Conservation (phyloP, 2,329 filamentous ascomycete species). For the Aspergillus piperis region DNA sequence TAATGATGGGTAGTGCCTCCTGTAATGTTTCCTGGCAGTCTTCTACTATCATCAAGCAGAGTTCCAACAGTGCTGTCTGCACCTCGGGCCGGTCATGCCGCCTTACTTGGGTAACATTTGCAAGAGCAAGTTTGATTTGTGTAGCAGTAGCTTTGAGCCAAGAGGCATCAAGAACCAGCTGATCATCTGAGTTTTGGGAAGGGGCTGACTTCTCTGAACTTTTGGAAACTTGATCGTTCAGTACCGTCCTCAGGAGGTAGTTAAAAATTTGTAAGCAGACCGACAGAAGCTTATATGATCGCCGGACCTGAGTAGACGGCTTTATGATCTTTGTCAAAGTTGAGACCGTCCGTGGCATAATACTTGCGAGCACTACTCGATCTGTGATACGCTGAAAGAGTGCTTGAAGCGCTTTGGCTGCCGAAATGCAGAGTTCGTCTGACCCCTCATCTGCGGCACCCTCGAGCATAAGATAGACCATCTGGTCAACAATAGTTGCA, state of each 20-base stretch:
- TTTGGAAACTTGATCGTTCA: constrained; percentile 47
- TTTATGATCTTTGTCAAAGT: constrained; percentile 74
- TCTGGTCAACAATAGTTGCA: constrained; percentile 78
- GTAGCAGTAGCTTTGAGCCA: constrained; percentile 81
- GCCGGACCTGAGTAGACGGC: constrained; percentile 63
- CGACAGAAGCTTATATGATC: constrained; percentile 65
- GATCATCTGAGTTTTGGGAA: constrained; percentile 38
- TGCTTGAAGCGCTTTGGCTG: constrained; percentile 64
- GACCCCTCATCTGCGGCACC: constrained; percentile 66
- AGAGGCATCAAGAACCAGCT: constrained; percentile 45
- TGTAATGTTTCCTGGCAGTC: constrained; percentile 73
- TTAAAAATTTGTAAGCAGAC: constrained; percentile 62
- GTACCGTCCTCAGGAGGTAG: constrained; percentile 44
- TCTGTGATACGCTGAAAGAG: constrained; percentile 68
- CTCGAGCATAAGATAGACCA: constrained; percentile 77
- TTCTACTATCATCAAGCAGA: constrained; percentile 76
- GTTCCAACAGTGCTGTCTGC: constrained; percentile 62
- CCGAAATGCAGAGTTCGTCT: constrained; percentile 69
- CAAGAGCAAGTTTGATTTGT: constrained; percentile 81
- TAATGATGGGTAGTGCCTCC: constrained; percentile 68
- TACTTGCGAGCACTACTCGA: constrained; percentile 74
- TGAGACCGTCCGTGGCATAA: constrained; percentile 86
- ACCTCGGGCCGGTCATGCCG: constrained; percentile 71
- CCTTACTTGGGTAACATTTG: constrained; percentile 73
- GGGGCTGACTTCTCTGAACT: constrained; percentile 21